Percentiles rank a stretch among this genome's conserved stretches.
Evolutionary conservation across 345 rosid species (phyloP).

Genomic region (Luvunga scandens): DNA sequence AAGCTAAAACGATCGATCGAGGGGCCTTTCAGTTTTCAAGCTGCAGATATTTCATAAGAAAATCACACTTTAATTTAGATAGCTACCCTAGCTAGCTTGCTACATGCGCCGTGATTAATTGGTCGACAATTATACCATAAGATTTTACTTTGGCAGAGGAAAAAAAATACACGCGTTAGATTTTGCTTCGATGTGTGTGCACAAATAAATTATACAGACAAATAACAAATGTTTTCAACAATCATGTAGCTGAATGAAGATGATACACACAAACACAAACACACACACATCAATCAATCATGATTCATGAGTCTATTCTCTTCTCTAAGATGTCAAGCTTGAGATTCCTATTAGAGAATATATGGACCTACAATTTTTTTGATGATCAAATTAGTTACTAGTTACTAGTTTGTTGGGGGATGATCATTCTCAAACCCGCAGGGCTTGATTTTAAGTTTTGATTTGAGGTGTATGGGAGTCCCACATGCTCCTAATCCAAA

Average conservation of each 20-base stretch:
- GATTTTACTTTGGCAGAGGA: too few relatives aligned
- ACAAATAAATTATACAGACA: conserved; percentile 1
- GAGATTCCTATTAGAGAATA: conserved; percentile 15
- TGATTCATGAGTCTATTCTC: conserved; percentile 8
- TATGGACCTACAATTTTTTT: conserved; percentile 21
- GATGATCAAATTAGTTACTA: too few relatives aligned
- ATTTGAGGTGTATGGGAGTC: conserved; percentile 20
- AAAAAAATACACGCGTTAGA: conserved; percentile 14
- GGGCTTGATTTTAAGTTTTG: conserved; percentile 19
- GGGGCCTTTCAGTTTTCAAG: not conserved
- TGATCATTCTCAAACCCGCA: not conserved
- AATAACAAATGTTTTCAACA: not conserved
- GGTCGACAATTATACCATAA: not conserved
- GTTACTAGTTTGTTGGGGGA: too few relatives aligned
- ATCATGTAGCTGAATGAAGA: not conserved
- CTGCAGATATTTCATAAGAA: not conserved
- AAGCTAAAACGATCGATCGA: conserved; percentile 20
- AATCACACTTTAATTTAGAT: not conserved
- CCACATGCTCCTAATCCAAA: conserved; percentile 4
- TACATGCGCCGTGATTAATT: not conserved
- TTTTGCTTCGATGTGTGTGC: conserved; percentile 1
- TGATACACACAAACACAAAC: not conserved
- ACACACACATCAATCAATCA: not conserved
- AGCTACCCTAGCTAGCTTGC: too few relatives aligned
- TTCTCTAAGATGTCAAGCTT: not conserved